A percentile compares a stretch with the other conserved stretches of the same genome.
Evolutionary conservation across 208 protist species (phyloP).

Genomic region (Trypanosoma lewisi): DNA sequence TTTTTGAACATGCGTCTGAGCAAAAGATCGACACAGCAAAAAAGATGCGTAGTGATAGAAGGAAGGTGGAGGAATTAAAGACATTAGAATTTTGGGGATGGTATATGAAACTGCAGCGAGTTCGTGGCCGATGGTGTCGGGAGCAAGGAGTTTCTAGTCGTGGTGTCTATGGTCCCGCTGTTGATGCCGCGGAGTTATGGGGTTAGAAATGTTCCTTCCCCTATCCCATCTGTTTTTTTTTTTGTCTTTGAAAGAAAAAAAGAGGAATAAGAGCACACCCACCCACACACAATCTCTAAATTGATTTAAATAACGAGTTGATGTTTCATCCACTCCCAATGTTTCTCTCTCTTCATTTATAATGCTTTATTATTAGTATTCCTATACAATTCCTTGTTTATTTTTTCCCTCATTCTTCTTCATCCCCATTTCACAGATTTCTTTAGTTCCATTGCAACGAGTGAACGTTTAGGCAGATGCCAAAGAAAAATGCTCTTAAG

Average conservation of each 20-base stretch:
- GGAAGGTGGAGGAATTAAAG: slow-evolving; percentile 69
- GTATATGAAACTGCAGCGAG: slow-evolving; percentile 92
- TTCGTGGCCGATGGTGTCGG: slow-evolving; percentile 87
- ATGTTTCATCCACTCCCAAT: too few species aligned
- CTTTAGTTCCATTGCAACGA: background rate
- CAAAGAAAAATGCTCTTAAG: slow-evolving; percentile 37
- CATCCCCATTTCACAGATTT: too few species aligned
- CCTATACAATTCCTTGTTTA: slow-evolving; percentile 13
- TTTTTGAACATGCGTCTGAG: slow-evolving; percentile 84
- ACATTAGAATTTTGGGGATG: slow-evolving; percentile 88
- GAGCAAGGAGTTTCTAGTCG: slow-evolving; percentile 87
- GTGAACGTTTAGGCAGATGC: slow-evolving; percentile 18
- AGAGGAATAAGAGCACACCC: too few species aligned
- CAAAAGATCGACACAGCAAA: slow-evolving; percentile 81
- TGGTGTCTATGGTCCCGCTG: slow-evolving; percentile 87
- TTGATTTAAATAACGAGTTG: too few species aligned
- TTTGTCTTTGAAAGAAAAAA: slow-evolving; percentile 15
- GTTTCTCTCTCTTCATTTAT: slow-evolving; percentile 15
- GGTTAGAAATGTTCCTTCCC: slow-evolving; percentile 37
- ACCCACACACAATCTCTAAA: too few species aligned
- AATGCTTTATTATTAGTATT: slow-evolving; percentile 13
- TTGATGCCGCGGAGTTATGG: slow-evolving; percentile 91
- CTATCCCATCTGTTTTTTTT: slow-evolving; percentile 12
- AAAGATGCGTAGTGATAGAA: slow-evolving; percentile 73
- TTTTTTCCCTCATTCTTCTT: slow-evolving; percentile 12